phyloP scores from a whole-genome alignment of 1,284 basidiomycete genomes.

The Trichosporon faecale region DNA sequence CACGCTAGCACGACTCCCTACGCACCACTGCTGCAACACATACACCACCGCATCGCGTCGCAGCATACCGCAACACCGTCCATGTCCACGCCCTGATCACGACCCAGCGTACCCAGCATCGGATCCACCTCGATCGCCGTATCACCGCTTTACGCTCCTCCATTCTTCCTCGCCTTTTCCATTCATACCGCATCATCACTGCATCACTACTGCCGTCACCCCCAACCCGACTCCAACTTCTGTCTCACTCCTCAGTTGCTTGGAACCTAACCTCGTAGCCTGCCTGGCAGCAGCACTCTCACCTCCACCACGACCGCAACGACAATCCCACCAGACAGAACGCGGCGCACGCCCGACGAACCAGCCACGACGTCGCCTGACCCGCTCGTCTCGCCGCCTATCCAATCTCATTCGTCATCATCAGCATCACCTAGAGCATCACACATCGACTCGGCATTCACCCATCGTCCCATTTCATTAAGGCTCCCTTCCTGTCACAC shows the following conservation, averaged over 20 bases:
- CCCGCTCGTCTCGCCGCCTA: not conserved
- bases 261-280: not conserved
- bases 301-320: not conserved
- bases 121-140: not conserved
- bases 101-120: not conserved
- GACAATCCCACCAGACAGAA: not conserved
- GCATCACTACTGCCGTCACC: not conserved
- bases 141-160: not conserved
- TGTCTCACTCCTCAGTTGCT: not conserved
- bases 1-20: not conserved
- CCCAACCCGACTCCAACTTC: not conserved
- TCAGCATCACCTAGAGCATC: not conserved
- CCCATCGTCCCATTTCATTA: not conserved
- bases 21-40: not conserved
- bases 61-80: not conserved
- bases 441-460: not conserved
- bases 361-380: constrained; percentile 1
- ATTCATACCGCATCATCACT: not conserved
- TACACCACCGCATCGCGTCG: not conserved
- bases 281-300: not conserved
- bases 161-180: not conserved
- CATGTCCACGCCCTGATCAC: not conserved
- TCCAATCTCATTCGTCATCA: not conserved
- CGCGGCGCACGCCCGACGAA: not conserved
- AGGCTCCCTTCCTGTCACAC: not conserved